Base-by-base conservation (phyloP, 1,139 yeast genomes). In the Geotrichum bryndzae region DNA sequence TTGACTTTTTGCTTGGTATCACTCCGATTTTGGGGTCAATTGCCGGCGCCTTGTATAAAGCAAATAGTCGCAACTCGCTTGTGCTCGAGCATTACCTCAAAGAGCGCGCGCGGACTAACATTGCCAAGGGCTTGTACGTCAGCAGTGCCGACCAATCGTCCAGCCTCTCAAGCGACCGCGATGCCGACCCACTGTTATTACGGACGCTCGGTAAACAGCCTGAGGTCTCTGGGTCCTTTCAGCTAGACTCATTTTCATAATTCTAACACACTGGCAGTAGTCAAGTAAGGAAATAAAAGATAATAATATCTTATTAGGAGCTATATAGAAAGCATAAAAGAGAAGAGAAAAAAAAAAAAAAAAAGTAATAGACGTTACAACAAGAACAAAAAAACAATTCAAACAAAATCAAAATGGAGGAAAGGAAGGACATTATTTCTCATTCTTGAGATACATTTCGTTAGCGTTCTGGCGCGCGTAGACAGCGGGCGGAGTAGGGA, bases 11-110 rank as follows among this genome's bases (percentile, higher is more conserved):
- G 1, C 75, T 89, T 59, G 91, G 94, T 0, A 75, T 89, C 68
- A 82, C 87, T 53, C 96, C 96, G 1, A 65, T 88, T 51, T 83
- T 88, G 22, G 96, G 96, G 11, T 89, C 84, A 67, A 73, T 87
- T 54, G 79, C 86, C 61, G 84, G 84, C 65, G 84, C 89, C 33
- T 77, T 85, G 60, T 89, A 87, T 75, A 86, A 88, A 75, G 84
- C 91, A 61, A 88, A 88, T 68, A 86, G 90, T 41, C 76, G 96
- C 64, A 89, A 89, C 71, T 85, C 86, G 57, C 76, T 87, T 52
- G 67, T 87, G 56, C 73, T 88, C 68, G 92, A 88, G 52, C 58
- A 58, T 15, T 54, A 53, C 27, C 29, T 63, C 51, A 58, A 55
- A 27, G 51, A 60, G 6, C 50, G 59, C n/a, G 65, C 65, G 1